A percentile compares a stretch with the other conserved stretches of the same genome.
Evolutionary conservation across 768 basidiomycete genomes (phyloP).

Genomic region (Asterophora parasitica): DNA sequence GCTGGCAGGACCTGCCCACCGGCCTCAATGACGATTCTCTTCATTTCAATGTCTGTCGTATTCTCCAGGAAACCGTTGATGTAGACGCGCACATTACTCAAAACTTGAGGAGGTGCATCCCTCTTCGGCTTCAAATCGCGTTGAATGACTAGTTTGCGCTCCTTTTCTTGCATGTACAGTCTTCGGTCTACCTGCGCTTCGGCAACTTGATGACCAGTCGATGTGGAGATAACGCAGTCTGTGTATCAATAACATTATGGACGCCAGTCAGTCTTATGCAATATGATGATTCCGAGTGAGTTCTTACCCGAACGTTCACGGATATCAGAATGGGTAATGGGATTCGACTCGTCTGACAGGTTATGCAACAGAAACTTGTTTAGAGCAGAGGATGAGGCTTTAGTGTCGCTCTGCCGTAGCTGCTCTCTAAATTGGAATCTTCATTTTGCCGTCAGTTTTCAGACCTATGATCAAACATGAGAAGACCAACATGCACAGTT

Average conservation of each 20-base stretch:
- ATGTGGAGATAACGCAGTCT: conserved; percentile 59
- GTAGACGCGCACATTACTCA: conserved; percentile 53
- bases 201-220: conserved; percentile 66
- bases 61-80: conserved; percentile 65
- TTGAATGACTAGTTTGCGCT: conserved; percentile 38
- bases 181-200: conserved; percentile 38
- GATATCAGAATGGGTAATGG: conserved; percentile 73
- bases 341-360: conserved; percentile 61
- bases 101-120: conserved; percentile 21
- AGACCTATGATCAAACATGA: background rate
- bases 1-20: conserved; percentile 51
- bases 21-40: conserved; percentile 54
- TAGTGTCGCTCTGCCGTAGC: conserved; percentile 11
- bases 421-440: conserved; percentile 10
- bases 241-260: background rate
- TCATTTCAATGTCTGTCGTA: conserved; percentile 81
- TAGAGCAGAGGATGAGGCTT: conserved; percentile 37
- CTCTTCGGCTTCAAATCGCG: conserved; percentile 19
- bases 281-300: background rate
- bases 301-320: conserved; percentile 53
- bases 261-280: background rate
- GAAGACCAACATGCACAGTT: conserved; percentile 5
- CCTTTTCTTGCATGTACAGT: conserved; percentile 38
- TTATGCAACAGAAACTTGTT: conserved; percentile 60
- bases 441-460: conserved; percentile 6